Evolutionary conservation across 305 asterid genomes (phyloP).

Genomic region (Andrographis paniculata): DNA sequence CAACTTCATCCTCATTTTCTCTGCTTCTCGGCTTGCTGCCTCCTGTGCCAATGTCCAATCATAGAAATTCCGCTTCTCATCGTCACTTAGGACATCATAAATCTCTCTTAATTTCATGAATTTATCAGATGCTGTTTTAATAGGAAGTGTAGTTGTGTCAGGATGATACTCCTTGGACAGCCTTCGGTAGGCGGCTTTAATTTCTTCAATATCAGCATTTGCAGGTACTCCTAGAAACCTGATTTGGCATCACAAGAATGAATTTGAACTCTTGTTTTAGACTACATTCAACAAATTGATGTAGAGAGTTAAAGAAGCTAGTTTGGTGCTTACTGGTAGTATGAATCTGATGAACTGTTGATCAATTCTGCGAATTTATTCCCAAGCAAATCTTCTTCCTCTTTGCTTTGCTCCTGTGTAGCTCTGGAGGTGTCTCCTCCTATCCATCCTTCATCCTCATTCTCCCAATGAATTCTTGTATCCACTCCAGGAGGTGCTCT

Average conservation of each 20-base stretch:
- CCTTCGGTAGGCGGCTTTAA: slow-evolving; percentile 75
- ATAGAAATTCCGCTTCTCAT: slow-evolving; percentile 58
- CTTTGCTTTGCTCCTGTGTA: slow-evolving; percentile 30
- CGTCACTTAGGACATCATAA: slow-evolving; percentile 50
- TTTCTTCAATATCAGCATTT: slow-evolving; percentile 71
- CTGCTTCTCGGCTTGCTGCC: slow-evolving; percentile 69
- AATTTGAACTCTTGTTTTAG: neutral
- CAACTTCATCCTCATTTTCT: slow-evolving; percentile 68
- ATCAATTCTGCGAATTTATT: slow-evolving; percentile 66
- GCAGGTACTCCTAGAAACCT: slow-evolving; percentile 75
- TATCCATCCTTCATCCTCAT: slow-evolving; percentile 82
- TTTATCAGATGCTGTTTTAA: slow-evolving; percentile 67
- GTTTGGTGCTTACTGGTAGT: slow-evolving; percentile 68
- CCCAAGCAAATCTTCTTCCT: slow-evolving; percentile 38
- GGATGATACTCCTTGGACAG: slow-evolving; percentile 84
- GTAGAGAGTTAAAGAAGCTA: slow-evolving; percentile 7
- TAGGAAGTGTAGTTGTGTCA: slow-evolving; percentile 78
- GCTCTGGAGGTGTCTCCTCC: slow-evolving; percentile 44
- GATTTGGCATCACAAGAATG: slow-evolving; percentile 10
- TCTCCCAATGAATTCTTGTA: slow-evolving; percentile 86
- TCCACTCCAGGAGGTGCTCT: slow-evolving; percentile 67
- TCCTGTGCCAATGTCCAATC: slow-evolving; percentile 90
- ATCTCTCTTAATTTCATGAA: slow-evolving; percentile 65
- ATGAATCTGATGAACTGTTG: slow-evolving; percentile 68
- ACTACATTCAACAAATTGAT: neutral